A percentile compares a stretch with the other conserved stretches of the same genome.
These are phyloP conservation scores for Quercus alba DNA, from an alignment of 306 rosid species.

Conservation along the genomic window DNA sequence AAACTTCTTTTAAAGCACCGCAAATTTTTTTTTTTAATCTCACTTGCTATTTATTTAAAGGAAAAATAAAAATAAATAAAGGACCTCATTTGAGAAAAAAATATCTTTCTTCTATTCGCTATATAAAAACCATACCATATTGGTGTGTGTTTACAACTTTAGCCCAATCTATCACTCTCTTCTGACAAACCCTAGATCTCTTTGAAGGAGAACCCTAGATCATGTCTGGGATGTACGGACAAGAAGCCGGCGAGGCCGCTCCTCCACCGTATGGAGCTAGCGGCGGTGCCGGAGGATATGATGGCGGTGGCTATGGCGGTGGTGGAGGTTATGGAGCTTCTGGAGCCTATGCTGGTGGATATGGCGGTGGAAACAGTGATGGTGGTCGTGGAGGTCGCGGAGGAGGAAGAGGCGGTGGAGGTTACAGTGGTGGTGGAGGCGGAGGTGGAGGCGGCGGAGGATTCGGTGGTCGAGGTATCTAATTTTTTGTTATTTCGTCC, in stretches of 20 bases:
- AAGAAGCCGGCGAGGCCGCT: slow-evolving; percentile 71
- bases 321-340: slow-evolving; percentile 35
- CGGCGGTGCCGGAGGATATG: slow-evolving; percentile 46
- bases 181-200: slow-evolving; percentile 42
- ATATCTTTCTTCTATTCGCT: background rate
- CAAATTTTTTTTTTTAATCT: too few relatives aligned
- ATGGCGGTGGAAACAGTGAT: slow-evolving; percentile 40
- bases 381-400: slow-evolving; percentile 36
- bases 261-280: slow-evolving; percentile 67
- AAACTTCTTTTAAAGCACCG: too few relatives aligned
- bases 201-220: slow-evolving; percentile 15
- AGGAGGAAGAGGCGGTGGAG: slow-evolving; percentile 54
- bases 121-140: background rate
- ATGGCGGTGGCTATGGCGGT: slow-evolving; percentile 19
- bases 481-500: background rate
- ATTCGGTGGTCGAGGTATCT: slow-evolving; percentile 78
- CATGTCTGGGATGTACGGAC: slow-evolving; percentile 94
- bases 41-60: background rate
- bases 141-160: background rate
- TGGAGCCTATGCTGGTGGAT: slow-evolving; percentile 40
- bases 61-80: background rate
- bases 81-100: too few relatives aligned
- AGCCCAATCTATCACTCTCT: slow-evolving; percentile 26
- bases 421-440: slow-evolving; percentile 57
- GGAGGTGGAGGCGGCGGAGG: slow-evolving; percentile 44